phyloP scores from a whole-genome alignment of 2,329 filamentous ascomycete species.

The Mariannaea sp. region DNA sequence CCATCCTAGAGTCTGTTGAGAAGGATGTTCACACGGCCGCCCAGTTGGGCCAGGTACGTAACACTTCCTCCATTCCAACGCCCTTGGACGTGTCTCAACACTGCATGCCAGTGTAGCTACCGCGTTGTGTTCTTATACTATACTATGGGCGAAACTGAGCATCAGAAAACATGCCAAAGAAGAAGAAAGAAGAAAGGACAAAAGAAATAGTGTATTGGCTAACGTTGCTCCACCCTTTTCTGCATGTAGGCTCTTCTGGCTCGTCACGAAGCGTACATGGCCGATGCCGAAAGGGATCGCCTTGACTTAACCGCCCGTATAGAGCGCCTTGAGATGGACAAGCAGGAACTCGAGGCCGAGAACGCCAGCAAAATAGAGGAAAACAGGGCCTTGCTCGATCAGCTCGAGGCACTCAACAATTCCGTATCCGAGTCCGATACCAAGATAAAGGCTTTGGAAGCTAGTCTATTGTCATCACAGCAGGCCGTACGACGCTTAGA shows the following conservation, averaged over 20 bases:
- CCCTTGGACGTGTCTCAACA: conserved; percentile 11
- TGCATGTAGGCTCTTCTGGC: conserved; percentile 80
- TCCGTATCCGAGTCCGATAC: conserved; percentile 80
- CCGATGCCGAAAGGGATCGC: conserved; percentile 86
- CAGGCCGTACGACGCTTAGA: conserved; percentile 77
- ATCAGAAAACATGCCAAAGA: conserved; percentile 21
- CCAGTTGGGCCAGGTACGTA: conserved; percentile 86
- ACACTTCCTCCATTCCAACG: conserved; percentile 34
- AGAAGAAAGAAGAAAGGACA: neutral
- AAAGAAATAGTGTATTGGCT: conserved; percentile 50
- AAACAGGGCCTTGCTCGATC: conserved; percentile 79
- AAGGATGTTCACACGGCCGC: conserved; percentile 87
- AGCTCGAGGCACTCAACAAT: conserved; percentile 82
- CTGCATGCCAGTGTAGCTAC: conserved; percentile 32
- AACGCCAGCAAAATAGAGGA: conserved; percentile 83
- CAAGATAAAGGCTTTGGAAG: conserved; percentile 76
- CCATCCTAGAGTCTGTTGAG: conserved; percentile 79
- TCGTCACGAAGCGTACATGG: conserved; percentile 93
- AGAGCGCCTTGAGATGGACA: conserved; percentile 74
- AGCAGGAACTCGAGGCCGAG: conserved; percentile 72
- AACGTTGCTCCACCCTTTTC: conserved; percentile 61
- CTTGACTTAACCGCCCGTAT: conserved; percentile 73
- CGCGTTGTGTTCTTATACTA: neutral
- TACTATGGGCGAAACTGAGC: conserved; percentile 16
- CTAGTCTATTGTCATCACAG: conserved; percentile 77